Conservation (phyloP, 805 yeast genomes). For the Jamesozyma jinghongensis region DNA sequence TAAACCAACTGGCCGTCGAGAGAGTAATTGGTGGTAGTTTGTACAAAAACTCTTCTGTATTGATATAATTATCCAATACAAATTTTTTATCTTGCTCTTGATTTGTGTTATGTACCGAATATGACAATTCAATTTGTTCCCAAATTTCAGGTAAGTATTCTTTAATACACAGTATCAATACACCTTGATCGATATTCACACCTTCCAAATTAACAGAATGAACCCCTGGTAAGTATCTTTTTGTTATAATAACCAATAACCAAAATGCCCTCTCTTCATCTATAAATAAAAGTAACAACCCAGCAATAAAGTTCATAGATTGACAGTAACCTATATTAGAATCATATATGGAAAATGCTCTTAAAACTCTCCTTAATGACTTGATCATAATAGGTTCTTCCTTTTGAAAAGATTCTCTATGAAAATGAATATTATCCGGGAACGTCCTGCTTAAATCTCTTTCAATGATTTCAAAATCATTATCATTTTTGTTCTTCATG, state of each 20-base stretch:
- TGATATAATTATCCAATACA: constrained; percentile 1
- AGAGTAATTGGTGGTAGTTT: constrained; percentile 83
- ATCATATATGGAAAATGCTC: constrained; percentile 75
- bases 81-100: not conserved
- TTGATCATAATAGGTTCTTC: constrained; percentile 58
- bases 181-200: constrained; percentile 91
- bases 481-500: constrained; percentile 19
- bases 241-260: constrained; percentile 90
- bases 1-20: constrained; percentile 95
- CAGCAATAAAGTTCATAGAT: constrained; percentile 86
- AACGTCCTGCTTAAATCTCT: constrained; percentile 89
- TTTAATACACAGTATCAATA: constrained; percentile 72
- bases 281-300: constrained; percentile 73
- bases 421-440: constrained; percentile 84
- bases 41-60: constrained; percentile 42
- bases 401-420: constrained; percentile 31
- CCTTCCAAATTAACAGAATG: constrained; percentile 88
- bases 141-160: constrained; percentile 80
- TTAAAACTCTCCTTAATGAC: constrained; percentile 67
- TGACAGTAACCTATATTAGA: constrained; percentile 95
- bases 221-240: constrained; percentile 76
- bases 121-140: constrained; percentile 39
- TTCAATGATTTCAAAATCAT: constrained; percentile 84
- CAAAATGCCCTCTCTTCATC: constrained; percentile 88
- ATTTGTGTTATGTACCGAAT: constrained; percentile 2